Evolutionary conservation across 2,329 filamentous ascomycete species (phyloP).

Genomic region (Pseudogymnoascus sp.): DNA sequence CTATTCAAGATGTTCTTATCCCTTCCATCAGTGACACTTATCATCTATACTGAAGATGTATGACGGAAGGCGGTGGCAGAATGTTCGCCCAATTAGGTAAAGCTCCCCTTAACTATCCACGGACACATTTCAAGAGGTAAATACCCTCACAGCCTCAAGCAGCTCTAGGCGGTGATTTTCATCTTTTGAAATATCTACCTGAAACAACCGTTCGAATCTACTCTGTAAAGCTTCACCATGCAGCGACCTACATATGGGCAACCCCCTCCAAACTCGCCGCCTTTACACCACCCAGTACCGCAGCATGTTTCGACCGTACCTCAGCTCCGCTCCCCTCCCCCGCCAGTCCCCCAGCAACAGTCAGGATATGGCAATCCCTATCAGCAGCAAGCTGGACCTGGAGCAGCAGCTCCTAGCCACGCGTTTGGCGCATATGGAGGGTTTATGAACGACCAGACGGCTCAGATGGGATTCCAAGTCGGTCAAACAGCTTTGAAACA

Average conservation of each 20-base stretch:
- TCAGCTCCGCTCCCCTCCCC: constrained; percentile 88
- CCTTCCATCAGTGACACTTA: constrained; percentile 7
- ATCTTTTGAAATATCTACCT: neutral
- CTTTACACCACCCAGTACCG: constrained; percentile 91
- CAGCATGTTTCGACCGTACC: constrained; percentile 98
- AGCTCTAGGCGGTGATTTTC: neutral
- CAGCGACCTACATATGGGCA: constrained; percentile 79
- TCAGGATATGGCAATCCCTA: constrained; percentile 66
- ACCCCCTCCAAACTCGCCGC: constrained; percentile 64
- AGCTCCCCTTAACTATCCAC: constrained; percentile 9
- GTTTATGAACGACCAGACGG: constrained; percentile 92
- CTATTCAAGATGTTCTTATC: constrained; percentile 9
- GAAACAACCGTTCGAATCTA: neutral
- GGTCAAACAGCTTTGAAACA: constrained; percentile 87
- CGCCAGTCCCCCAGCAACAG: constrained; percentile 62
- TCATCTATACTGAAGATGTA: constrained; percentile 2
- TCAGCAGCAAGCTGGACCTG: constrained; percentile 48
- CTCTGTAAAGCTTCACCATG: constrained; percentile 44
- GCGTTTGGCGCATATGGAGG: constrained; percentile 70
- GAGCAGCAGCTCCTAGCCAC: constrained; percentile 32
- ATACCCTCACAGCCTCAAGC: neutral
- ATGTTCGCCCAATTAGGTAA: neutral
- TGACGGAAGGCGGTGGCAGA: constrained; percentile 9
- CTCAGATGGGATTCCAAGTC: constrained; percentile 90
- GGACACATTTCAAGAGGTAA: constrained; percentile 9